phyloP scores from a whole-genome alignment of 352 stramenopile genomes.

The Plasmopara muralis region DNA sequence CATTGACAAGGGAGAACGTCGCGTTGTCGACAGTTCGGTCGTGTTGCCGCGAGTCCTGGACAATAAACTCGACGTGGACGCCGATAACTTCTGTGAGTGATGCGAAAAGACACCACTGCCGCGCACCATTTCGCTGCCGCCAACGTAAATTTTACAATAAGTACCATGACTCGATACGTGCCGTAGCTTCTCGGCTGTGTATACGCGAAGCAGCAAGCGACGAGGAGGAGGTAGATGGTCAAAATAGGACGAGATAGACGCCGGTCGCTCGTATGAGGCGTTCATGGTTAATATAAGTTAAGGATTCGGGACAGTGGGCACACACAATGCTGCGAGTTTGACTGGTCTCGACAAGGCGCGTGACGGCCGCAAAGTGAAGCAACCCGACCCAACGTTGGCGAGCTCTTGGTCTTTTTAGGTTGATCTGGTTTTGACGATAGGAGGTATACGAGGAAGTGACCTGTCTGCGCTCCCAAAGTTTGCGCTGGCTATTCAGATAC shows the following conservation, averaged over 20 bases:
- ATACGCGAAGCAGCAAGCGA: constrained; percentile 60
- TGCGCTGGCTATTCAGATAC: constrained; percentile 11
- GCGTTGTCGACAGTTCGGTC: constrained; percentile 5
- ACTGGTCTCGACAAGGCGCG: constrained; percentile 17
- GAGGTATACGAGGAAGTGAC: constrained; percentile 11
- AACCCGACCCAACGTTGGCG: not conserved
- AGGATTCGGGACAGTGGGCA: constrained; percentile 12
- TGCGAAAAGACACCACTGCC: constrained; percentile 36
- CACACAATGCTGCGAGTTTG: not conserved
- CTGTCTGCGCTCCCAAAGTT: constrained; percentile 14
- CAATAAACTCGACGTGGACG: constrained; percentile 24
- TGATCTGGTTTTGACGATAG: constrained; percentile 26
- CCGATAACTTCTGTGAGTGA: constrained; percentile 25
- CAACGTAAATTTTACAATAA: constrained; percentile 70
- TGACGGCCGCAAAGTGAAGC: constrained; percentile 10
- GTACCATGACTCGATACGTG: constrained; percentile 62
- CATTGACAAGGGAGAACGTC: constrained; percentile 13
- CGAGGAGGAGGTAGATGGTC: constrained; percentile 6
- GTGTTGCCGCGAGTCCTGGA: constrained; percentile 7
- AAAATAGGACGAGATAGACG: constrained; percentile 35
- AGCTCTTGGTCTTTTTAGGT: constrained; percentile 10
- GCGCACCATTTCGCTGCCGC: constrained; percentile 39
- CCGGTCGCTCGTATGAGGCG: constrained; percentile 21
- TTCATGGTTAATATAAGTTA: constrained; percentile 18
- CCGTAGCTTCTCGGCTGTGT: constrained; percentile 50